Evolutionary conservation across 2,329 filamentous ascomycete species (phyloP).

Genomic region (Metarhizium sp.): DNA sequence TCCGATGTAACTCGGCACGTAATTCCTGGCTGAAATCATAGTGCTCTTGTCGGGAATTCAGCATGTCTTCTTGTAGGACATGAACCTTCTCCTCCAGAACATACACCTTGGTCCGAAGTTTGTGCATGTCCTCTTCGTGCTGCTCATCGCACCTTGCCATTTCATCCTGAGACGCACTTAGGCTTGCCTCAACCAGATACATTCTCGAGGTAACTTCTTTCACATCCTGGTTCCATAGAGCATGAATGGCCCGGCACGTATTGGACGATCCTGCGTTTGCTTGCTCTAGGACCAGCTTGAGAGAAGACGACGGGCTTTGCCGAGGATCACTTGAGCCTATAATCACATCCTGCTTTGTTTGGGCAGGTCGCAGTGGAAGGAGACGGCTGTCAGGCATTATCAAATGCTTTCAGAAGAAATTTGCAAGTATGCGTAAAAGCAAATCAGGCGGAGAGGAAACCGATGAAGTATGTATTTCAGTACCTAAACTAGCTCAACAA

Average conservation of each 20-base stretch:
- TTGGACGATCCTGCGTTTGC: not conserved
- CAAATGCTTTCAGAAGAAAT: not conserved
- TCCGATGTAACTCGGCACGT: not conserved
- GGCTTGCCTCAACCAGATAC: not conserved
- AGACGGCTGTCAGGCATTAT: not conserved
- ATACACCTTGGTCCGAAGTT: not conserved
- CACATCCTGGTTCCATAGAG: not conserved
- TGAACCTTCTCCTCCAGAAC: not conserved
- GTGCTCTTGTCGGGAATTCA: not conserved
- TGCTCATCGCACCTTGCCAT: not conserved
- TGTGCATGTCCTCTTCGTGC: not conserved
- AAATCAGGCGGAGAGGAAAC: not conserved
- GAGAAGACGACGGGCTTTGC: not conserved
- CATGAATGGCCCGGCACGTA: not conserved
- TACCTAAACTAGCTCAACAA: not conserved
- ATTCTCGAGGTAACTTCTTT: not conserved
- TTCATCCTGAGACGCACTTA: not conserved
- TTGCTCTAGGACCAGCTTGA: not conserved
- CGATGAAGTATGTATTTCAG: not conserved
- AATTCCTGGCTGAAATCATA: not conserved
- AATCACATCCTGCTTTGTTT: not conserved
- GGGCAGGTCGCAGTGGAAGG: not conserved
- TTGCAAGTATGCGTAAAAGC: not conserved
- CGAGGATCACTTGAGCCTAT: not conserved
- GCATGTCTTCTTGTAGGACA: not conserved